Conservation (phyloP, 148 eudicot species). For the Tetragonia tetragonoides region DNA sequence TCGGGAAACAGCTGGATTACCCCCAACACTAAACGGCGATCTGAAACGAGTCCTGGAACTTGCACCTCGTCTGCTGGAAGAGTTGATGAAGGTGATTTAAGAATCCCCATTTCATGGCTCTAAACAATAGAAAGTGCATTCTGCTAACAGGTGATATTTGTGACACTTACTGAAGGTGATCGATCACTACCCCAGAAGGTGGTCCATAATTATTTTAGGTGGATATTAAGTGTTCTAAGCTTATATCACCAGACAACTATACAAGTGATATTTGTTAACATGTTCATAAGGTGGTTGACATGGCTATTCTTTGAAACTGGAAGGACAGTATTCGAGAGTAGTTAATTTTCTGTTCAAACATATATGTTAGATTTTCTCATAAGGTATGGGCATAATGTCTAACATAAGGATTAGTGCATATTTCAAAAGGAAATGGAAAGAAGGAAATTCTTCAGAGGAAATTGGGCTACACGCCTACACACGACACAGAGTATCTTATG, state of each 20-base stretch:
- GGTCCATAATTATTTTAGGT: neutral
- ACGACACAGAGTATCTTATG: neutral
- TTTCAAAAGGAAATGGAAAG: neutral
- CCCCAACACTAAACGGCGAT: constrained; percentile 68
- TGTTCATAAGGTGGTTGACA: neutral
- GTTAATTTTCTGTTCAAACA: neutral
- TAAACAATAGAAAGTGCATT: neutral
- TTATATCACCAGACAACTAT: neutral
- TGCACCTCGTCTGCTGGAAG: constrained; percentile 88
- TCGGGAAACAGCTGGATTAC: constrained; percentile 56
- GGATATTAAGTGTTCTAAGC: neutral
- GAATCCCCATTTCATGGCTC: neutral
- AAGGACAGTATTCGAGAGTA: neutral
- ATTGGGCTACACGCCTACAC: neutral
- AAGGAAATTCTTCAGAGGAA: neutral
- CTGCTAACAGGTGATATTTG: neutral
- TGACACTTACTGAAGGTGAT: constrained; percentile 7
- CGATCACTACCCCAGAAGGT: neutral
- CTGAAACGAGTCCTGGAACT: constrained; percentile 68
- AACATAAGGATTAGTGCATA: neutral
- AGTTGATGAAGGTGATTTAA: constrained; percentile 66
- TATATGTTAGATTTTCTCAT: neutral
- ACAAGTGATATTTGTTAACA: neutral
- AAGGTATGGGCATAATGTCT: neutral
- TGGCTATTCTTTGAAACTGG: neutral